Evolutionary conservation across 2,329 filamentous ascomycete genomes (phyloP), one percentile per base, ranked within the genome.

Genomic region (Neofusicoccum ribis): DNA sequence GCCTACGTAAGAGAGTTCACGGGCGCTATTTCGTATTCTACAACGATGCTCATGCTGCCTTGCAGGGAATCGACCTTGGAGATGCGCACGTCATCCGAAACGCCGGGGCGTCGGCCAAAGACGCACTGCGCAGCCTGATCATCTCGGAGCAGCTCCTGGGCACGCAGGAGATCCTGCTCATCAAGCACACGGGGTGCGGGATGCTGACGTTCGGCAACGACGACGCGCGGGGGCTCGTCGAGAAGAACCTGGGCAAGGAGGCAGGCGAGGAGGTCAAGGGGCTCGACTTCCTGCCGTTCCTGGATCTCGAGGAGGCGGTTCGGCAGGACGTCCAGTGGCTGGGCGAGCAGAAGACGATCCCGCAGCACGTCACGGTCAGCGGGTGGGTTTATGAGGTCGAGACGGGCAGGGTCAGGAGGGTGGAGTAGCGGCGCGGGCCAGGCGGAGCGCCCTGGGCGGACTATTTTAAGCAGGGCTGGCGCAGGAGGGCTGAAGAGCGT

Each of bases 81-180:
- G 90, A 93, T 68, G 91, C 91, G 0, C 91, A 95, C 76, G 86
- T 93, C 37, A 89, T 93, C 66, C 87, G 91, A 66, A 93, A 93
- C 69, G 81, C 80, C 5, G 79, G 79, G 11, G 73, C 69, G 56
- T 73, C 69, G 15, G 88, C 86, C 1, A 79, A 82, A 43, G 91
- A 94, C 65, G 89, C 88, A 0, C 82, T 93, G 7, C 88, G 91
- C 59, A 91, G 87, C 20, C 84, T 95, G 64, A 77, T 94, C 67
- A 92, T 95, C 72, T 93, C 90, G 0, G 84, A 95, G 78, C 91
- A 94, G 74, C 82, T 94, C 7, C 84, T 95, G 0, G 90, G 89
- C 8, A 95, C 91, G 0, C 82, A 84, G 1, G 91, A 94, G 76
- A 88, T 95, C 58, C 76, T 93, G 17, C 74, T 93, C 27, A 82